Base-by-base conservation (phyloP, 78 protist genomes). In the Dictyostelium firmibasis region DNA sequence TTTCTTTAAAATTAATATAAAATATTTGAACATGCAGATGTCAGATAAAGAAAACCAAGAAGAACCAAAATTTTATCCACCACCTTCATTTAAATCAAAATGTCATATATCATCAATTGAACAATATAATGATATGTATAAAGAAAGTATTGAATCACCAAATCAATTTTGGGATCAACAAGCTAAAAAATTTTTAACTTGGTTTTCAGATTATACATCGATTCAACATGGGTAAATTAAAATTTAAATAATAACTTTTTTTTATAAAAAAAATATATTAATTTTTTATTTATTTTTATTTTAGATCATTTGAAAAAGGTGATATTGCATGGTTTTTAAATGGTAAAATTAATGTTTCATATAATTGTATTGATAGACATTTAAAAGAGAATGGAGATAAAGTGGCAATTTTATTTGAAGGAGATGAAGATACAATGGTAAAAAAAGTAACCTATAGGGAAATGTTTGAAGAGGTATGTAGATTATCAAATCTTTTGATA, bases 281-380 rank as follows among this genome's bases (percentile, higher is more conserved):
- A 27, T 16, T 23, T 20, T 83, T 83, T 11, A 10, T 53, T 67
- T 69, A 18, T 31, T 72, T 81, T 13, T 2, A n/a, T 31, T 84
- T 72, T 79, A 94, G 97, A n/a, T 84, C 85, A 38, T 97, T 97
- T 75, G n/a, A 41, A 36, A 38, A 96, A 35, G 98, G 98, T 33
- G 92, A 97, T 83, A 72, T 97, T 18, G 41, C 91, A 31, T 98
- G 98, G 98, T 98, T 98, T 62, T 82, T 77, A 33, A 97, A 93
- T 82, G 99, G 98, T 33, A 83, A 95, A 92, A 81, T 97, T 14
- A 98, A 98, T 85, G 91, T 97, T 18, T 85, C 96, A 18, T 96
- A 96, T 82, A 98, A 98, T 83, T 96, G 98, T 75, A 89, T 98
- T 18, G 98, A 97, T 84, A 91, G 98, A 50, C 98, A 97, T 82